These are phyloP conservation scores for Arthrobotrys iridis DNA, from an alignment of 2,329 filamentous ascomycete species.

Conservation along the genomic window DNA sequence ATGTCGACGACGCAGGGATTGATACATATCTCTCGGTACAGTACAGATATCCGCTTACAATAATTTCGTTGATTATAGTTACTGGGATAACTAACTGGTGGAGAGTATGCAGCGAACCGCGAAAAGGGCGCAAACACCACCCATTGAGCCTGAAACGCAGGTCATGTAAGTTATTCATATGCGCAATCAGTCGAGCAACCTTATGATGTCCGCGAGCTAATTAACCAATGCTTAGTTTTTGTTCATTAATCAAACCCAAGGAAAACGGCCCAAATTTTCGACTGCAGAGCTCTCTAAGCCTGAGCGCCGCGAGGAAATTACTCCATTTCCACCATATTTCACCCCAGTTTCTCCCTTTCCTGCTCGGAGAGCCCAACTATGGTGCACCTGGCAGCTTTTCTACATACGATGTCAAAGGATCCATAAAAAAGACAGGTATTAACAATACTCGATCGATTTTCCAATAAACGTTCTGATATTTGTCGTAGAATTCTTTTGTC, in stretches of 20 bases:
- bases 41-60: not conserved
- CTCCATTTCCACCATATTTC: slow-evolving; percentile 9
- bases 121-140: not conserved
- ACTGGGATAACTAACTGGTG: not conserved
- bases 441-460: not conserved
- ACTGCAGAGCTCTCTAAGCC: slow-evolving; percentile 2
- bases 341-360: slow-evolving; percentile 5
- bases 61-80: no score
- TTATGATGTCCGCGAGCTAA: not conserved
- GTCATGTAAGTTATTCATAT: not conserved
- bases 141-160: not conserved
- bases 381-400: slow-evolving; percentile 1
- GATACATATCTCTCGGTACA: not conserved
- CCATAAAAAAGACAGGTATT: not conserved
- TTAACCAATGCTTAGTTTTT: not conserved
- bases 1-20: not conserved
- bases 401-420: not conserved
- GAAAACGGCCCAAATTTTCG: slow-evolving; percentile 1
- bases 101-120: not conserved
- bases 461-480: not conserved
- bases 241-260: not conserved
- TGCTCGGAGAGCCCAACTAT: slow-evolving; percentile 7
- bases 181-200: not conserved
- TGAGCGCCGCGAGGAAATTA: not conserved
- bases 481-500: slow-evolving; percentile 18